Evolutionary conservation across 176 grass and related monocot genomes (phyloP).

Genomic region (Cymbopogon citratus): DNA sequence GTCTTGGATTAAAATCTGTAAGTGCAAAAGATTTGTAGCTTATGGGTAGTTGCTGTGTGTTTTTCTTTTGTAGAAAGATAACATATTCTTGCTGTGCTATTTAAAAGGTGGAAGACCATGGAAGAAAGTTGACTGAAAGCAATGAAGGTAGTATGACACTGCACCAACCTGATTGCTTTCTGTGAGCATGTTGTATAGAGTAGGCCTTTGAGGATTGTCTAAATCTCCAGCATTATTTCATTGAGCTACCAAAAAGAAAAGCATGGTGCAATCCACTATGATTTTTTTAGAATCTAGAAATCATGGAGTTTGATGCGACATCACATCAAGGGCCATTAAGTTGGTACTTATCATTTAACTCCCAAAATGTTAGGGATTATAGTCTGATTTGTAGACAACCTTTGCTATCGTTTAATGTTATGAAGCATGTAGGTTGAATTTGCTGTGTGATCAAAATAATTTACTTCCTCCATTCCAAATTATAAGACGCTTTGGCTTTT

Average conservation of each 20-base stretch:
- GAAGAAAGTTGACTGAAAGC: constrained; percentile 56
- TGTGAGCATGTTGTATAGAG: constrained; percentile 1
- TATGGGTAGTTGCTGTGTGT: constrained; percentile 10
- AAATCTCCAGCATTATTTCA: not conserved
- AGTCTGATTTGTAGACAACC: not conserved
- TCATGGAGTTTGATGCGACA: constrained; percentile 16
- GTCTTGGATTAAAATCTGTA: constrained; percentile 54
- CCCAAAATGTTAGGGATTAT: constrained; percentile 7
- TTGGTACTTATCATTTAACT: constrained; percentile 15
- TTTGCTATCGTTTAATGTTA: not conserved
- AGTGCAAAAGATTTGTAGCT: not conserved
- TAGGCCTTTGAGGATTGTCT: not conserved
- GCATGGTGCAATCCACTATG: not conserved
- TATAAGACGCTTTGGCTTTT: too few relatives aligned
- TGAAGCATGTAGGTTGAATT: not conserved
- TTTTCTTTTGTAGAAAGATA: constrained; percentile 4
- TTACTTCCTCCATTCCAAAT: too few relatives aligned
- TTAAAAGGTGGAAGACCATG: constrained; percentile 59
- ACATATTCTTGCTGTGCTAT: constrained; percentile 39
- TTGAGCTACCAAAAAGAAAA: constrained; percentile 3
- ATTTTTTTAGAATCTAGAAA: constrained; percentile 29
- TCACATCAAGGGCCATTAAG: constrained; percentile 27
- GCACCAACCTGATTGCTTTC: constrained; percentile 4
- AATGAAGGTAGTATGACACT: constrained; percentile 53
- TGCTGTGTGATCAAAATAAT: not conserved